A percentile compares a stretch with the other conserved stretches of the same genome.
Conservation (phyloP, 306 rosid species). For the Gynostemma pentaphyllum region DNA sequence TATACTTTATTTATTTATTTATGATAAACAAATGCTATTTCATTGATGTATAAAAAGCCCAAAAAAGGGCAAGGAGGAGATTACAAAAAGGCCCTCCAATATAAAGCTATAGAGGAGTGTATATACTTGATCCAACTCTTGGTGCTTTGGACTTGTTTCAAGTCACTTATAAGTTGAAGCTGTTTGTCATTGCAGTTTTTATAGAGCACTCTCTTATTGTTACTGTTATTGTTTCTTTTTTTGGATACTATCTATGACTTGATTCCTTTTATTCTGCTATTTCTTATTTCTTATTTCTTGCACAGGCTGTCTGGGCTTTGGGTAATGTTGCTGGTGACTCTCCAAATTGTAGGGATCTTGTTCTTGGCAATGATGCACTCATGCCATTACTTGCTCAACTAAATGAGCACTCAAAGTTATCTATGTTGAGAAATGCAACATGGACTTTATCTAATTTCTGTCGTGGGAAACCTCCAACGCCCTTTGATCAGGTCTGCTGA, state of each 20-base stretch:
- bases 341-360: constrained; percentile 48
- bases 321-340: constrained; percentile 69
- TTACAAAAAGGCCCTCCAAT: too few species aligned
- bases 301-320: constrained; percentile 47
- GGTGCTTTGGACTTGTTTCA: neutral
- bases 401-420: constrained; percentile 42
- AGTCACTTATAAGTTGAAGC: too few species aligned
- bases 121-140: neutral
- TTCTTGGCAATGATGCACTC: constrained; percentile 44
- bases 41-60: too few species aligned
- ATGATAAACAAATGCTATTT: too few species aligned
- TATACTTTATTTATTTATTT: too few species aligned
- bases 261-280: neutral
- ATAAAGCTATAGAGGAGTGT: neutral
- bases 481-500: constrained; percentile 53
- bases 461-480: constrained; percentile 51
- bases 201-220: neutral
- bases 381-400: constrained; percentile 36
- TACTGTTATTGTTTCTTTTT: neutral
- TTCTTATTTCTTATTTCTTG: neutral
- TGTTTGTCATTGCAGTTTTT: too few species aligned
- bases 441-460: constrained; percentile 58
- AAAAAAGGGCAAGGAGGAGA: too few species aligned
- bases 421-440: constrained; percentile 51
- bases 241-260: neutral